These are phyloP conservation scores for Sporisorium sorghi DNA, from an alignment of 1,284 basidiomycete species.

Conservation along the genomic window DNA sequence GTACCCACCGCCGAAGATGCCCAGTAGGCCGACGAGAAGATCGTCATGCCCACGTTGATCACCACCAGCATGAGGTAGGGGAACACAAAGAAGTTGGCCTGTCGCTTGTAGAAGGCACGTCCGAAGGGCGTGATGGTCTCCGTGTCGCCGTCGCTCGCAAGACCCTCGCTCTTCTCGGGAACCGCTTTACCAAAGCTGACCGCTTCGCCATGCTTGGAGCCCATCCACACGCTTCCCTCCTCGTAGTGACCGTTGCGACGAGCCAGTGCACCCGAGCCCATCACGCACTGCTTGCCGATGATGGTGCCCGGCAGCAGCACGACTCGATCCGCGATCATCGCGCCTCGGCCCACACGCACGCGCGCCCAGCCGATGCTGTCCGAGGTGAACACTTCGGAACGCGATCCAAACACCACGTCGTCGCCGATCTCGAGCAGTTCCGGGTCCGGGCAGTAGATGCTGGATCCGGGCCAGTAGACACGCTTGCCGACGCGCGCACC, in stretches of 20 bases:
- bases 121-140: conserved; percentile 69
- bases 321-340: conserved; percentile 69
- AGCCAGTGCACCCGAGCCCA: conserved; percentile 68
- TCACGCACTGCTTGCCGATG: conserved; percentile 67
- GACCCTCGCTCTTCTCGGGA: conserved; percentile 54
- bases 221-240: conserved; percentile 69
- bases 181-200: conserved; percentile 67
- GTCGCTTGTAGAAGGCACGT: conserved; percentile 67
- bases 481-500: conserved; percentile 68
- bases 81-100: conserved; percentile 69
- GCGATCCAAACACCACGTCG: conserved; percentile 69
- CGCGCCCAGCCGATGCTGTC: conserved; percentile 69
- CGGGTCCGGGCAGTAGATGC: conserved; percentile 69
- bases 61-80: conserved; percentile 67
- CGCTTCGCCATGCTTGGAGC: conserved; percentile 68
- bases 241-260: conserved; percentile 68
- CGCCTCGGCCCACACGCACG: conserved; percentile 66
- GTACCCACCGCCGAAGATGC: conserved; percentile 66
- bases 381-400: conserved; percentile 68
- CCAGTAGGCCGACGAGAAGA: conserved; percentile 67
- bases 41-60: conserved; percentile 66
- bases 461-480: conserved; percentile 69
- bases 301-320: conserved; percentile 67
- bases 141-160: conserved; percentile 41
- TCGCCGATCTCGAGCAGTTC: conserved; percentile 69